These are phyloP conservation scores for Lophium mytilinum DNA, from an alignment of 495 filamentous ascomycete genomes.

Conservation along the genomic window DNA sequence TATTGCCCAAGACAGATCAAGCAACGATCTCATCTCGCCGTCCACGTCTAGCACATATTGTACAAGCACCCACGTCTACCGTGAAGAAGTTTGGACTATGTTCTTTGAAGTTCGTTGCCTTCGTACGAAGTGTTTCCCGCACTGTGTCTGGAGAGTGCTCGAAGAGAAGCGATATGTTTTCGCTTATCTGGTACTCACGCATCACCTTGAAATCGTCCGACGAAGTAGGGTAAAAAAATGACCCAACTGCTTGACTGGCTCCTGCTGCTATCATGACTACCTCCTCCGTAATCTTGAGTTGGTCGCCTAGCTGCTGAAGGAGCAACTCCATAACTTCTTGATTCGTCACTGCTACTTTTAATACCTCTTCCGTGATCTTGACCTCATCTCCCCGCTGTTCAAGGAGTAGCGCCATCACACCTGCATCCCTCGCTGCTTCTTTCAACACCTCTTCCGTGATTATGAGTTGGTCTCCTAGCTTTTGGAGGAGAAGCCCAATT, in stretches of 20 bases:
- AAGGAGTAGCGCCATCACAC: slow-evolving; percentile 12
- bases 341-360: not conserved
- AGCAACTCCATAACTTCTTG: not conserved
- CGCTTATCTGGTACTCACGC: too few relatives aligned
- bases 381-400: slow-evolving; percentile 12
- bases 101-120: too few relatives aligned
- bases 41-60: too few relatives aligned
- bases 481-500: not conserved
- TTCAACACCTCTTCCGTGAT: slow-evolving; percentile 1
- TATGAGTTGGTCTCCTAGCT: not conserved
- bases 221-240: too few relatives aligned
- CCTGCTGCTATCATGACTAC: not conserved
- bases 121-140: too few relatives aligned
- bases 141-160: not conserved
- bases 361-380: slow-evolving; percentile 7
- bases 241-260: too few relatives aligned
- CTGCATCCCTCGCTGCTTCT: not conserved
- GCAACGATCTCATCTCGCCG: too few relatives aligned
- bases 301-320: not conserved
- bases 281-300: not conserved
- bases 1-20: too few relatives aligned
- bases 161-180: not conserved
- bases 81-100: too few relatives aligned
- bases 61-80: too few relatives aligned
- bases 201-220: too few relatives aligned